Conservation (phyloP, 2,329 filamentous ascomycete species). For the Chalara sp. region DNA sequence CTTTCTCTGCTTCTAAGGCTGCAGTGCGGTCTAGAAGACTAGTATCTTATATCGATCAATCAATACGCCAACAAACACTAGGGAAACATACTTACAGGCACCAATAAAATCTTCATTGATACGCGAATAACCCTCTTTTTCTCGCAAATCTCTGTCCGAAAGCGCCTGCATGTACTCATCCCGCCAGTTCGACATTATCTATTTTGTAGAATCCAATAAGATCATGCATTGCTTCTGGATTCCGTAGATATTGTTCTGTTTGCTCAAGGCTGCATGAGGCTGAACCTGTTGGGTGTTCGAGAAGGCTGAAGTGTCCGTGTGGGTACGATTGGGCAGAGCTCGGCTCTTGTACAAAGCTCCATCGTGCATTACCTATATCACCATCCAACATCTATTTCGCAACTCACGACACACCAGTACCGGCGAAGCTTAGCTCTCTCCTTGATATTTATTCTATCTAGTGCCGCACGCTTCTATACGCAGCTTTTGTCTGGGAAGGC, state of each 20-base stretch:
- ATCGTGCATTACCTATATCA: no score
- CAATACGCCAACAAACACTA: neutral
- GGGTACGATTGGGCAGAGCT: slow-evolving; percentile 6
- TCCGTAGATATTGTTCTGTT: no score
- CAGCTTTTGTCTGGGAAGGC: no score
- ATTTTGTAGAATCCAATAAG: neutral
- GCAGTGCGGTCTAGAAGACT: slow-evolving; percentile 62
- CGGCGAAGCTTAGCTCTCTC: no score
- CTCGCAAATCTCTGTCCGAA: slow-evolving; percentile 62
- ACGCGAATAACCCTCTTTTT: slow-evolving; percentile 52
- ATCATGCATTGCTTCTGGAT: no score
- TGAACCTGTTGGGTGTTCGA: neutral
- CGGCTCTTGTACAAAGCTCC: neutral
- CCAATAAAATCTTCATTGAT: slow-evolving; percentile 63
- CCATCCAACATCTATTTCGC: no score
- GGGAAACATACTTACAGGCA: slow-evolving; percentile 55
- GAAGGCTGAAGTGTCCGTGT: neutral
- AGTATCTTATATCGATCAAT: slow-evolving; percentile 42
- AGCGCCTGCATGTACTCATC: slow-evolving; percentile 75
- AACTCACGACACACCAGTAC: no score
- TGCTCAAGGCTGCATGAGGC: no score
- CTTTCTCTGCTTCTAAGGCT: slow-evolving; percentile 52
- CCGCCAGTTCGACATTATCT: slow-evolving; percentile 49
- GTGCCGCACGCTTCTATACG: no score
- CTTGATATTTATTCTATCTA: no score